Conservation (phyloP, 2,329 filamentous ascomycete species). For the Fusarium redolens region DNA sequence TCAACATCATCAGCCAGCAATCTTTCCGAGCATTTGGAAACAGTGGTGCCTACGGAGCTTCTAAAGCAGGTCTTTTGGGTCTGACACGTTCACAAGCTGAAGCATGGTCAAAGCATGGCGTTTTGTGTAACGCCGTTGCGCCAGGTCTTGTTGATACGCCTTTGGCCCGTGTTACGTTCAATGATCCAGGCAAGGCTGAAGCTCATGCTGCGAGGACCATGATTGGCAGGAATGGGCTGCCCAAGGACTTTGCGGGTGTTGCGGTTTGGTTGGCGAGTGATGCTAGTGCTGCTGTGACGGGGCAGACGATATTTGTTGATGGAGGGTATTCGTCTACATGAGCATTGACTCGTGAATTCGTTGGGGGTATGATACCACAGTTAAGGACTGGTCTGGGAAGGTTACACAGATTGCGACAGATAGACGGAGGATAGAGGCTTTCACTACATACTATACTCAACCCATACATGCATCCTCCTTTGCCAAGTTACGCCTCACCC, state of each 20-base stretch:
- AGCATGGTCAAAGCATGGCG: constrained; percentile 49
- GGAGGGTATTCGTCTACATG: constrained; percentile 48
- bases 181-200: constrained; percentile 33
- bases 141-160: constrained; percentile 49
- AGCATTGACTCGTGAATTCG: accelerated
- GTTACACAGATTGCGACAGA: neutral
- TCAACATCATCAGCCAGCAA: constrained; percentile 50
- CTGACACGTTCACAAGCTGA: constrained; percentile 51
- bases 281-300: constrained; percentile 48
- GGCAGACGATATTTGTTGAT: constrained; percentile 51
- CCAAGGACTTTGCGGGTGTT: constrained; percentile 48
- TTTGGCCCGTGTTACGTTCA: constrained; percentile 39
- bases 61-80: constrained; percentile 47
- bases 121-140: constrained; percentile 50
- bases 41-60: constrained; percentile 50
- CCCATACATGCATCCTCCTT: neutral
- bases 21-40: constrained; percentile 48
- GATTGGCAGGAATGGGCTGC: constrained; percentile 47
- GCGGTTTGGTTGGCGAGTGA: constrained; percentile 47
- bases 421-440: neutral
- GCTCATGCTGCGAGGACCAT: constrained; percentile 46
- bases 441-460: neutral
- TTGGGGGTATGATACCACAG: neutral
- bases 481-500: neutral
- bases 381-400: accelerated